A percentile compares a stretch with the other conserved stretches of the same genome.
Conservation (phyloP, 345 rosid genomes). For the Pistacia atlantica region DNA sequence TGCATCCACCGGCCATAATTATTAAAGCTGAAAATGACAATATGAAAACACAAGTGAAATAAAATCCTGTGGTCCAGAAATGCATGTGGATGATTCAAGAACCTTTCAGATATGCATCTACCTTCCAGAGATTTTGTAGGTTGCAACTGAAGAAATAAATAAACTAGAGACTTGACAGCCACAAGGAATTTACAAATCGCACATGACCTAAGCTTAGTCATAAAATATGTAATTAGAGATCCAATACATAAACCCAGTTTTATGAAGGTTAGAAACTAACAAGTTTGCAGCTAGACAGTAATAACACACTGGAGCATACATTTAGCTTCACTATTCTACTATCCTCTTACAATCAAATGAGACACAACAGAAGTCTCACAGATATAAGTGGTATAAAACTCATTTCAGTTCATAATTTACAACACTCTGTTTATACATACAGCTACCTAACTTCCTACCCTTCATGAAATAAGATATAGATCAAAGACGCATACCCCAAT, state of each 20-base stretch:
- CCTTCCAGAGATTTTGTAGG: not conserved
- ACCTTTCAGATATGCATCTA: not conserved
- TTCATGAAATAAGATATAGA: constrained; percentile 21
- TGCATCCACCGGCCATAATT: not conserved
- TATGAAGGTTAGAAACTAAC: constrained; percentile 1
- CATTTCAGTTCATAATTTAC: constrained; percentile 45
- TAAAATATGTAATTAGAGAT: not conserved
- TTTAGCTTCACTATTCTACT: constrained; percentile 16
- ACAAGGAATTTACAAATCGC: not conserved
- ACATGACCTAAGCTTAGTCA: not conserved
- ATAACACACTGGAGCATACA: not conserved
- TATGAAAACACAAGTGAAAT: not conserved
- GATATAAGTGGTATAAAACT: constrained; percentile 22
- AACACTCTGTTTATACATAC: constrained; percentile 43
- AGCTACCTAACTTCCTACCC: constrained; percentile 28
- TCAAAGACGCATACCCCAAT: constrained; percentile 1
- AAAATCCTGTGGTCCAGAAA: too few relatives aligned
- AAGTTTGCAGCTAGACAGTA: not conserved
- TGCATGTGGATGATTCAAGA: not conserved
- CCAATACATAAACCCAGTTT: not conserved
- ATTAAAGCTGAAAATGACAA: not conserved
- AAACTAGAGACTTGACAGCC: not conserved
- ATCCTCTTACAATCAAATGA: constrained; percentile 5
- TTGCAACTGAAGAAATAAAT: not conserved
- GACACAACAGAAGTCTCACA: constrained; percentile 20